Evolutionary conservation across 192 early-diverging fungal genomes (phyloP).

Genomic region (Radiomyces spectabilis): DNA sequence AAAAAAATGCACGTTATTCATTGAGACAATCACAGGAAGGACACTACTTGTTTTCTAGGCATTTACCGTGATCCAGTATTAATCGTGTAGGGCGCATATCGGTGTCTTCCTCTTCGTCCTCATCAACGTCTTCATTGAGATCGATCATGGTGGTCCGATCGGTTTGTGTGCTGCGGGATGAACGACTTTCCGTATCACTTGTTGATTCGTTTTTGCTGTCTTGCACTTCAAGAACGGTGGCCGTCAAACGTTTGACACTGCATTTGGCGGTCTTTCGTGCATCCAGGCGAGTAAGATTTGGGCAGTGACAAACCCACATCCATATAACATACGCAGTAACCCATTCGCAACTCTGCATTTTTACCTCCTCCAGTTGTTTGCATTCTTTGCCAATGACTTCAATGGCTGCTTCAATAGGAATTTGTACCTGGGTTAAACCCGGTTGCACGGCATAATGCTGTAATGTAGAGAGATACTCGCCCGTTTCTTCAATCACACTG

Average conservation of each 20-base stretch:
- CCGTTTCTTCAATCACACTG: constrained; percentile 35
- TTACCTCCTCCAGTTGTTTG: constrained; percentile 17
- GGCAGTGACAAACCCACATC: constrained; percentile 22
- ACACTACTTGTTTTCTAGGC: not conserved
- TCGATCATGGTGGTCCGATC: not conserved
- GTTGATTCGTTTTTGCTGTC: not conserved
- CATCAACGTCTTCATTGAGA: not conserved
- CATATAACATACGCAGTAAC: constrained; percentile 30
- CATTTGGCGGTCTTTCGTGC: constrained; percentile 29
- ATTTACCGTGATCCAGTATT: not conserved
- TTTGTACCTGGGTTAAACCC: constrained; percentile 30
- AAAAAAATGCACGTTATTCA: too few relatives aligned
- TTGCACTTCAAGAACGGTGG: constrained; percentile 18
- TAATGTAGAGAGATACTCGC: constrained; percentile 37
- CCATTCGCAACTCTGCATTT: constrained; percentile 39
- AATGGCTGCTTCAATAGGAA: constrained; percentile 27
- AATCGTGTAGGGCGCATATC: not conserved
- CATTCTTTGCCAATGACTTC: constrained; percentile 32
- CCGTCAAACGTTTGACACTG: constrained; percentile 10
- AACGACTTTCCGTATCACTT: too few relatives aligned
- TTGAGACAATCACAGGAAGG: not conserved
- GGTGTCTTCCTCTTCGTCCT: constrained; percentile 1
- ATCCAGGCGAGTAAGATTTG: constrained; percentile 27
- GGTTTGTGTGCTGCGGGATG: not conserved
- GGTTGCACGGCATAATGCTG: constrained; percentile 35